Evolutionary conservation across 306 rosid species (phyloP).

Genomic region (Spatholobus suberectus): DNA sequence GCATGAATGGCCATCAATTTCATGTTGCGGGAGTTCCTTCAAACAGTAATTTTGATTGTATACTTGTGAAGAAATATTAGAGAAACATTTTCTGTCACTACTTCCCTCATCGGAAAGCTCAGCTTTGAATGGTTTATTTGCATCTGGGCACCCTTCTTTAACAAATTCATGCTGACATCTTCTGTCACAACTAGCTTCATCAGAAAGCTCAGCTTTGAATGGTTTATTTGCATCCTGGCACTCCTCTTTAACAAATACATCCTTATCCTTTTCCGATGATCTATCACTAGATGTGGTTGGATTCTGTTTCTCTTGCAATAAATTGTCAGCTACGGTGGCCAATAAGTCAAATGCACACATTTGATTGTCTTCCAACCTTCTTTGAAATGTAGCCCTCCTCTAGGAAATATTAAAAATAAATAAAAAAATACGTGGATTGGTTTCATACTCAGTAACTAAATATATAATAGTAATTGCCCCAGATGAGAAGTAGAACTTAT

Average conservation of each 20-base stretch:
- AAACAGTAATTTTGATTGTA: conserved; percentile 42
- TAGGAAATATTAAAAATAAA: conserved; percentile 41
- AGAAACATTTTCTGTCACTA: conserved; percentile 45
- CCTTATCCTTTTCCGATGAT: conserved; percentile 50
- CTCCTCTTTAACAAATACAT: conserved; percentile 39
- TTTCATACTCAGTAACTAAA: not conserved
- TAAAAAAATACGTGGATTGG: not conserved
- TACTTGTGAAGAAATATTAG: conserved; percentile 47
- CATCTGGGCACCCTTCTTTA: conserved; percentile 44
- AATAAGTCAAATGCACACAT: conserved; percentile 86
- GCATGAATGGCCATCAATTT: conserved; percentile 55
- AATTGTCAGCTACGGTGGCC: conserved; percentile 84
- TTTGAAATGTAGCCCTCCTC: conserved; percentile 62
- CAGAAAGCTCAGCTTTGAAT: conserved; percentile 57
- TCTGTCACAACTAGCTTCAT: conserved; percentile 55
- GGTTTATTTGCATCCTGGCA: conserved; percentile 45
- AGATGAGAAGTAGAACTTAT: conserved; percentile 25
- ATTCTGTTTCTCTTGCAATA: conserved; percentile 67
- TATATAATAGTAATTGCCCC: conserved; percentile 9
- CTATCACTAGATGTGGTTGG: conserved; percentile 52
- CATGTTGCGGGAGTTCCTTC: conserved; percentile 53
- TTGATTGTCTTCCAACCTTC: conserved; percentile 58
- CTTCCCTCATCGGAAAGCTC: conserved; percentile 61
- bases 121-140: conserved; percentile 51
- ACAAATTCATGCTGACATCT: conserved; percentile 19